A percentile compares a stretch with the other conserved stretches of the same genome.
Conservation (phyloP, 805 yeast genomes). For the Komagataella populi region DNA sequence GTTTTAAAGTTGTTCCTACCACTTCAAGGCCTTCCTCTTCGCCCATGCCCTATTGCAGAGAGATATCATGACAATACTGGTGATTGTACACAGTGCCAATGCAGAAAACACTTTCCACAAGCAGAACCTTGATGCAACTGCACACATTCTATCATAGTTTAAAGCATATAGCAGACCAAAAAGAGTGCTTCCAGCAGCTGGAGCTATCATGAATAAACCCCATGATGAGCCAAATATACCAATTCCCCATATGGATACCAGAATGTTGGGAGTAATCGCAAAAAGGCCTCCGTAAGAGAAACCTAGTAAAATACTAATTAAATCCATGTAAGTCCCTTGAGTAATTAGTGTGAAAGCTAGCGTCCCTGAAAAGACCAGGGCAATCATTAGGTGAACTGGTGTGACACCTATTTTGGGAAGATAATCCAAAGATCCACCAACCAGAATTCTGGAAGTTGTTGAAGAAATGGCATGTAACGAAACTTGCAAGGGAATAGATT, state of each 20-base stretch:
- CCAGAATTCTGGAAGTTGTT: slow-evolving; percentile 47
- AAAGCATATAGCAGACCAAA: slow-evolving; percentile 62
- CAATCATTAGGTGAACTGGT: slow-evolving; percentile 3
- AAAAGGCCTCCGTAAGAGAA: slow-evolving; percentile 69
- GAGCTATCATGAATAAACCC: slow-evolving; percentile 82
- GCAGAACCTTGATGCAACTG: not conserved
- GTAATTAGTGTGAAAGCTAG: not conserved
- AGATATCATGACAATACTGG: not conserved
- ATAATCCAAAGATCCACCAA: slow-evolving; percentile 57
- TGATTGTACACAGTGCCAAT: slow-evolving; percentile 1
- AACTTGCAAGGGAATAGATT: slow-evolving; percentile 32
- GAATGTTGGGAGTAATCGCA: slow-evolving; percentile 74
- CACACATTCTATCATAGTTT: slow-evolving; percentile 33
- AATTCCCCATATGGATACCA: slow-evolving; percentile 78
- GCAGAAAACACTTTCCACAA: slow-evolving; percentile 1
- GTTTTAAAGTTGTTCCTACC: not conserved
- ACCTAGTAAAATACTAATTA: slow-evolving; percentile 37
- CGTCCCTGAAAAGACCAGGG: not conserved
- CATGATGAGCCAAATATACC: slow-evolving; percentile 85
- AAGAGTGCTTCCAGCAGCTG: slow-evolving; percentile 66
- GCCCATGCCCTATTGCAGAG: not conserved
- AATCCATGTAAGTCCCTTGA: slow-evolving; percentile 1
- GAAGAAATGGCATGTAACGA: slow-evolving; percentile 49
- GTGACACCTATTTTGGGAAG: slow-evolving; percentile 12
- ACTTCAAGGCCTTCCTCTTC: not conserved